Evolutionary conservation across 179 eudicot genomes (phyloP), one percentile per base, ranked within the genome.

Genomic region (Silene coronaria): DNA sequence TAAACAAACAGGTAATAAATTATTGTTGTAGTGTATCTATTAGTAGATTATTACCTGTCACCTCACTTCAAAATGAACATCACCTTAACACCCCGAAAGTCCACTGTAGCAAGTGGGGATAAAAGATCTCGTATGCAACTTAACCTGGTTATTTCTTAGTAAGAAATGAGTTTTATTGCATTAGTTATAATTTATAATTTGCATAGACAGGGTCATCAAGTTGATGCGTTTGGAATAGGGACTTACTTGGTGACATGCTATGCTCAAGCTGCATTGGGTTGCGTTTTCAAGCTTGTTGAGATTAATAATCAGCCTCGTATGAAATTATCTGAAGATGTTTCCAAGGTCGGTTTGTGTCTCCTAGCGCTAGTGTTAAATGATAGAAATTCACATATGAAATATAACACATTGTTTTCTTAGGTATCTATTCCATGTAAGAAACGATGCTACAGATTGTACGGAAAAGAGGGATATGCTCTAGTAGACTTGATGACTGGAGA

Each of bases 211-310:
- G 99, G 99, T 66, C 99, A 95, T 77, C 93, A 92, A 78, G 91
- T 95, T 70, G 99, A 95, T 86, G 89, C 97, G 63, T 95, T 82
- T 78, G 99, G 99, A 76, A 93, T 95, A 74, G 99, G 99, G 74
- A 95, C 97, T 14, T 91, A 95, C 80, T 85, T 93, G 75, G 99
- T 95, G 62, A 95, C 99, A 19, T 95, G 97, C 82, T 95, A 89
- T 87, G 93, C 97, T 78, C 99, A 95, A 88, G 89, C 99, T 76
- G 97, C 99, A 53, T 80, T 95, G 38, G 99, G 97, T 45, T 94
- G 96, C 88, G 99, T 95, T 74, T 95, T 91, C 88, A 95, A 95
- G 88, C 90, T 95, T 69, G 99, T 95, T 59, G 99, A 95, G 83
- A 93, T 95, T 76, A 91, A 95, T 76, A 84, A 86, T 75, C 97